These are phyloP conservation scores for Evansstolkia leycettana DNA, from an alignment of 495 filamentous ascomycete genomes.

Conservation along the genomic window DNA sequence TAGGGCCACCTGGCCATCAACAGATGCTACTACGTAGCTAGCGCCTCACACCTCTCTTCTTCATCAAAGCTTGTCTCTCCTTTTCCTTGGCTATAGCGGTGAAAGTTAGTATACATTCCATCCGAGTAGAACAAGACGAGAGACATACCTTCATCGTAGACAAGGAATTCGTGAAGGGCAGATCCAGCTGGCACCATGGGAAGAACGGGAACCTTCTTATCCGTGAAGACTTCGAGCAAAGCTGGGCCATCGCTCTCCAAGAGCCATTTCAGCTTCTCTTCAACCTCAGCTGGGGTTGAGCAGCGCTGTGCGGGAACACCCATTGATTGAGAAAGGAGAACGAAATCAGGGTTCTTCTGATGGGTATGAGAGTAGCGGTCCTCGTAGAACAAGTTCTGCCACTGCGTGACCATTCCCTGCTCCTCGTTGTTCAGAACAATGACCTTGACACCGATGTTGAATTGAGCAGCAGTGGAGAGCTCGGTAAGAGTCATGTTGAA, in stretches of 20 bases:
- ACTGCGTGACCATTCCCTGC: slow-evolving; percentile 91
- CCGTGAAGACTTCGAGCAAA: slow-evolving; percentile 47
- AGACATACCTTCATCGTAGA: slow-evolving; percentile 68
- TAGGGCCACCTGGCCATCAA: too few species aligned
- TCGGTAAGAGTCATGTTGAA: slow-evolving; percentile 95
- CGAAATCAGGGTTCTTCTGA: slow-evolving; percentile 78
- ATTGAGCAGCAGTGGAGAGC: slow-evolving; percentile 78
- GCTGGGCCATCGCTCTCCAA: slow-evolving; percentile 71
- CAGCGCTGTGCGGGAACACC: slow-evolving; percentile 56
- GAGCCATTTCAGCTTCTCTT: slow-evolving; percentile 74
- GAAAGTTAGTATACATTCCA: slow-evolving; percentile 7
- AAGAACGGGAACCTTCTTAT: slow-evolving; percentile 93
- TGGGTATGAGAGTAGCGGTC: slow-evolving; percentile 88
- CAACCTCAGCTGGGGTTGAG: slow-evolving; percentile 56
- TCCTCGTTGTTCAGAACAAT: slow-evolving; percentile 93
- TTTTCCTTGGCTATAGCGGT: slow-evolving; percentile 55
- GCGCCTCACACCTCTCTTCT: slow-evolving; percentile 42
- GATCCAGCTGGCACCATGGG: slow-evolving; percentile 90
- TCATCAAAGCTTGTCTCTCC: slow-evolving; percentile 59
- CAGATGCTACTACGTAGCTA: too few species aligned
- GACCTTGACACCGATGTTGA: slow-evolving; percentile 86
- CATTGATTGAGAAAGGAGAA: slow-evolving; percentile 78
- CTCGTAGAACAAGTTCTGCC: slow-evolving; percentile 88
- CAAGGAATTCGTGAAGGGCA: slow-evolving; percentile 84
- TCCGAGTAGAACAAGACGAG: background rate